A percentile compares a stretch with the other conserved stretches of the same genome.
These are phyloP conservation scores for Candida stauntonica DNA, from an alignment of 805 yeast genomes.

Conservation along the genomic window DNA sequence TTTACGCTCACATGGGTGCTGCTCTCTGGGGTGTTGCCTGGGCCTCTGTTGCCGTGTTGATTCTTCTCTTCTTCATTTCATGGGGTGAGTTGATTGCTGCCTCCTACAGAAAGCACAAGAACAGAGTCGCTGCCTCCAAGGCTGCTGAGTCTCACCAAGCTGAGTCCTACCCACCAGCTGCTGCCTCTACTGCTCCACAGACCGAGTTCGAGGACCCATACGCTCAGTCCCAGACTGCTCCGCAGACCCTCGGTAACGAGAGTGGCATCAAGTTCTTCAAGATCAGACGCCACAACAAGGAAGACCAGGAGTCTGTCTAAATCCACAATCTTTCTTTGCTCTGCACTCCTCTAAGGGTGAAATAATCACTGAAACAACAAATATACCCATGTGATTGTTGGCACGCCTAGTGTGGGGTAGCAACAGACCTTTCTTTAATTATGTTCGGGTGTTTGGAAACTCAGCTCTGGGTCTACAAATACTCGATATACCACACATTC, in stretches of 20 bases:
- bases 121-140: conserved; percentile 32
- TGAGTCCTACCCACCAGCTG: conserved; percentile 8
- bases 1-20: conserved; percentile 48
- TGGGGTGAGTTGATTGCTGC: conserved; percentile 46
- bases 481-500: no score
- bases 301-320: conserved; percentile 37
- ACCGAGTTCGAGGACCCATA: conserved; percentile 21
- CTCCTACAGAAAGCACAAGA: conserved; percentile 49
- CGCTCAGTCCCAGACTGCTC: conserved; percentile 23
- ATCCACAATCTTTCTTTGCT: not conserved
- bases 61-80: conserved; percentile 46
- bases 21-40: conserved; percentile 59
- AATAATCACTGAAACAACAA: no score
- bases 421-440: no score
- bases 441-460: no score
- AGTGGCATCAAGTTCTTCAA: conserved; percentile 75
- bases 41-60: conserved; percentile 58
- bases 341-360: no score
- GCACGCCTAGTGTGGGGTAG: no score
- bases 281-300: conserved; percentile 52
- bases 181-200: conserved; percentile 21
- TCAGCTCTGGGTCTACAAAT: no score
- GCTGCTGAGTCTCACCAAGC: conserved; percentile 15
- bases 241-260: conserved; percentile 33
- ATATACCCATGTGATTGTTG: no score